Evolutionary conservation across 163 green algal species (phyloP).

Genomic region (Coccomyxa subellipsoidea): DNA sequence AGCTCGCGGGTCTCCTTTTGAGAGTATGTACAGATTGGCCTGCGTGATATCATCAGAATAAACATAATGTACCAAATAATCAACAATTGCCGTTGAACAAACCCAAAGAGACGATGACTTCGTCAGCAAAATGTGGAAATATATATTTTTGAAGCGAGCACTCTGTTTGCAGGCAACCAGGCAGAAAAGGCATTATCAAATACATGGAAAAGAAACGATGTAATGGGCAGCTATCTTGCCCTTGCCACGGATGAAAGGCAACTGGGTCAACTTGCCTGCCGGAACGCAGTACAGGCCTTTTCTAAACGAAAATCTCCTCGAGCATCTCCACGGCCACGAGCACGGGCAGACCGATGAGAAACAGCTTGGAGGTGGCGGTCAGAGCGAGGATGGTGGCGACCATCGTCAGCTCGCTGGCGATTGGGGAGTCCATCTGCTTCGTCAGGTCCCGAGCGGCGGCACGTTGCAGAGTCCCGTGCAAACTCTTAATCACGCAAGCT

Average conservation of each 20-base stretch:
- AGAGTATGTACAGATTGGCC: no score
- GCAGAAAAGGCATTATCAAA: no score
- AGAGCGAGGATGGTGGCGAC: conserved; percentile 11
- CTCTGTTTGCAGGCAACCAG: no score
- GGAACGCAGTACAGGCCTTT: background rate
- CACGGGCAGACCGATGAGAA: conserved; percentile 15
- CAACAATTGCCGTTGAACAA: background rate
- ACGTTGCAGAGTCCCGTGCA: background rate
- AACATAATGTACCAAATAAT: no score
- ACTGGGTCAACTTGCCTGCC: conserved; percentile 1
- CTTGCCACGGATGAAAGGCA: no score
- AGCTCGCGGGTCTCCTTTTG: no score
- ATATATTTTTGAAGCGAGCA: background rate
- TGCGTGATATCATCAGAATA: background rate
- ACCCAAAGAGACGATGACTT: background rate
- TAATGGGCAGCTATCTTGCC: no score
- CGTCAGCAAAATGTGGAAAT: background rate
- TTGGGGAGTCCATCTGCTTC: background rate
- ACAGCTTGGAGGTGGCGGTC: conserved; percentile 6
- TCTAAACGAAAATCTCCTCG: conserved; percentile 17
- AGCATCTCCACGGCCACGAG: conserved; percentile 14
- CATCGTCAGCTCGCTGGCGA: background rate
- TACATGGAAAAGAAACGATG: no score
- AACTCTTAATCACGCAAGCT: background rate
- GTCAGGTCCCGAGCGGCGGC: background rate